Evolutionary conservation across 2,329 filamentous ascomycete species (phyloP).

Genomic region (Cytospora leucostoma): DNA sequence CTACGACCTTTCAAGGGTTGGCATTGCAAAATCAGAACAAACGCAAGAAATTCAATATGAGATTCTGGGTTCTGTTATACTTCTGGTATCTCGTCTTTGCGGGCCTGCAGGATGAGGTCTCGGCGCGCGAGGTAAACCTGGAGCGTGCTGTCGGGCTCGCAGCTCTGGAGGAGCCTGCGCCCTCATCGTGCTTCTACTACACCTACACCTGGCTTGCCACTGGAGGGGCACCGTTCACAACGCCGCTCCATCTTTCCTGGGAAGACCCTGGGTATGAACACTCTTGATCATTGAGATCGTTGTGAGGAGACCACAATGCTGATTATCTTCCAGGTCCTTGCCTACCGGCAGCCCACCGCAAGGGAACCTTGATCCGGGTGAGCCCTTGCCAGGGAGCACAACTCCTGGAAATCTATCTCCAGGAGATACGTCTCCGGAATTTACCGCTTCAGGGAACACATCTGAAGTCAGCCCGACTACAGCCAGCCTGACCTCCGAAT

Average conservation of each 20-base stretch:
- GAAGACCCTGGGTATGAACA: neutral
- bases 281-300: neutral
- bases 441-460: too few species aligned
- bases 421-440: too few species aligned
- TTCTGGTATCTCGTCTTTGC: conserved; percentile 5
- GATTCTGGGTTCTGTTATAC: conserved; percentile 5
- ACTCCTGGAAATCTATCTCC: too few species aligned
- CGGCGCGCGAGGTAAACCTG: neutral
- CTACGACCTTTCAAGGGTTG: too few species aligned
- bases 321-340: neutral
- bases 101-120: neutral
- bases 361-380: too few species aligned
- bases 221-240: neutral
- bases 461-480: too few species aligned
- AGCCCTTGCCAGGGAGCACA: too few species aligned
- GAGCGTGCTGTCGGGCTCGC: neutral
- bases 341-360: too few species aligned
- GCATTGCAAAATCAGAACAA: too few species aligned
- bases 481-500: too few species aligned
- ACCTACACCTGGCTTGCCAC: neutral
- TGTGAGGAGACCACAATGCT: neutral
- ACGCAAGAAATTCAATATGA: conserved; percentile 1
- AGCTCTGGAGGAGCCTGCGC: neutral
- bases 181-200: neutral
- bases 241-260: neutral